Evolutionary conservation across 768 basidiomycete genomes (phyloP).

Genomic region (Russula griseocarnosa): DNA sequence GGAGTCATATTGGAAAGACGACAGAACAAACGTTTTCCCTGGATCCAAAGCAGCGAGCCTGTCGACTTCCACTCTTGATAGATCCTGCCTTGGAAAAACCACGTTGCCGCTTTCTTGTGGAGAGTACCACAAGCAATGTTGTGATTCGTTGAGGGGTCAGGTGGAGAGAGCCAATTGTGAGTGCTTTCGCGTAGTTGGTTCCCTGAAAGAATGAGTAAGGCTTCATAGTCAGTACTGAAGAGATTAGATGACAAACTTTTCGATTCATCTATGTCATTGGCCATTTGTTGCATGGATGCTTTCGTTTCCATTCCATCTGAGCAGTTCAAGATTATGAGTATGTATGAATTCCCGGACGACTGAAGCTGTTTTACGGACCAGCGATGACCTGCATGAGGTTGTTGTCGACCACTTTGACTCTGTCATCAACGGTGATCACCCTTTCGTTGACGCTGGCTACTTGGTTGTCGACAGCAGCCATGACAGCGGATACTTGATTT

Average conservation of each 20-base stretch:
- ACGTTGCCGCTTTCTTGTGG: background rate
- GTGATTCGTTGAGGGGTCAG: constrained; percentile 9
- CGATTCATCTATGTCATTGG: background rate
- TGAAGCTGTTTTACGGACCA: background rate
- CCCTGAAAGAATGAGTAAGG: background rate
- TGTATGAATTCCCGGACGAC: background rate
- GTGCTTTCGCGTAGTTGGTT: background rate
- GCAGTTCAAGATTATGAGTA: background rate
- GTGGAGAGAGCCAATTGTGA: constrained; percentile 12
- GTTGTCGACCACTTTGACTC: background rate
- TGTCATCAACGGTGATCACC: background rate
- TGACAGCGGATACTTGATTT: too few relatives aligned
- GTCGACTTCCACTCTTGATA: background rate
- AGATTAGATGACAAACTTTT: background rate
- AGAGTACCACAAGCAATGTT: background rate
- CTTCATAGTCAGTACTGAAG: background rate
- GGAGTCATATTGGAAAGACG: too few relatives aligned
- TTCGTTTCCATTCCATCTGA: too few relatives aligned
- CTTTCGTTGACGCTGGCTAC: too few relatives aligned
- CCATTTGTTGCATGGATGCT: background rate
- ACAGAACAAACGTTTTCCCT: constrained; percentile 10
- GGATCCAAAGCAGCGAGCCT: constrained; percentile 3
- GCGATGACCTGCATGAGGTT: background rate
- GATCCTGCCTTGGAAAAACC: background rate
- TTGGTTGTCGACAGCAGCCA: too few relatives aligned